Conservation (phyloP, 352 stramenopile species). For the Thraustotheca clavata region DNA sequence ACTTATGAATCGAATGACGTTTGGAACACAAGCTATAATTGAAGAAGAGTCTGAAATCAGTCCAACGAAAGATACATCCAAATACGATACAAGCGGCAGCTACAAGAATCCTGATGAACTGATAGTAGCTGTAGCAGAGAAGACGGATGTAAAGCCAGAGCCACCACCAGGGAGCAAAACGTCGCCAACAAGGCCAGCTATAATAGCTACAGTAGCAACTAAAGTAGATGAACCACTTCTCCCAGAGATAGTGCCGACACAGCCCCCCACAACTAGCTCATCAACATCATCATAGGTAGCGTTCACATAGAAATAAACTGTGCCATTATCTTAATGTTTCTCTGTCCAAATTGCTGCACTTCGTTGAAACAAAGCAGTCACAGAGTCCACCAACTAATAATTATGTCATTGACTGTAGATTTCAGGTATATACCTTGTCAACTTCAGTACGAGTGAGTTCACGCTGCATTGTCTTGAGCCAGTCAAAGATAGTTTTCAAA, state of each 20-base stretch:
- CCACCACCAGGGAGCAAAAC: background rate
- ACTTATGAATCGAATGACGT: constrained; percentile 13
- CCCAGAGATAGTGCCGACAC: too few relatives aligned
- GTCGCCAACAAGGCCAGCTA: background rate
- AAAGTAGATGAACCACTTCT: too few relatives aligned
- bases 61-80: background rate
- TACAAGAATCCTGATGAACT: background rate
- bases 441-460: background rate
- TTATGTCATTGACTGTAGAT: background rate
- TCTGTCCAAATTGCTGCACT: background rate
- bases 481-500: background rate
- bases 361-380: background rate
- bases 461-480: background rate
- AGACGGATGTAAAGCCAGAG: background rate
- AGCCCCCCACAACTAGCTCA: too few relatives aligned
- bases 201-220: background rate
- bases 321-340: background rate
- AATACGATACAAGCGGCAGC: background rate
- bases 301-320: background rate
- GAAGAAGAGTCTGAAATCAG: background rate
- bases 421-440: background rate
- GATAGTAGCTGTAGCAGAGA: background rate
- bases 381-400: background rate
- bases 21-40: background rate
- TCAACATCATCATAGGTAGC: background rate